Evolutionary conservation across 2,329 filamentous ascomycete genomes (phyloP).

Genomic region (Zymoseptoria ardabiliae): DNA sequence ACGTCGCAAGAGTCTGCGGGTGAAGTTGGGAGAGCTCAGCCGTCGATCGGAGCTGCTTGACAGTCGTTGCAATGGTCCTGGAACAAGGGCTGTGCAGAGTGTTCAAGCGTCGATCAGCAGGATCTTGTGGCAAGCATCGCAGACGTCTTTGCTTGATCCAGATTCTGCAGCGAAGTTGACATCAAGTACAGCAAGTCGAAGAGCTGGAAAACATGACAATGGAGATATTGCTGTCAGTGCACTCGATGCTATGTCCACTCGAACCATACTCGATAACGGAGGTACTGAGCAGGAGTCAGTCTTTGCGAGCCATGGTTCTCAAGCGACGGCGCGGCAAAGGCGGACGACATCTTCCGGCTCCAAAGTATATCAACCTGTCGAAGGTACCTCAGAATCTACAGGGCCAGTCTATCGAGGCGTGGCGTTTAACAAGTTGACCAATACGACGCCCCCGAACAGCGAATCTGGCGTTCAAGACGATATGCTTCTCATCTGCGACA

Average conservation of each 20-base stretch:
- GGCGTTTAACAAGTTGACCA: background rate
- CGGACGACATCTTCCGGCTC: background rate
- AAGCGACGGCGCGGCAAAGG: background rate
- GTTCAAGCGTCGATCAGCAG: background rate
- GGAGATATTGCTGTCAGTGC: background rate
- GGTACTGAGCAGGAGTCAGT: background rate
- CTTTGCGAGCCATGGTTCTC: background rate
- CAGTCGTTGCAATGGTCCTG: background rate
- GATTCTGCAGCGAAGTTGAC: background rate
- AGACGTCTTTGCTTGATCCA: background rate
- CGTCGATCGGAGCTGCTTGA: background rate
- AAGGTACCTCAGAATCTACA: background rate
- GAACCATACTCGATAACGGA: background rate
- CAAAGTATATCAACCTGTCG: background rate
- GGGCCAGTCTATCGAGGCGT: background rate
- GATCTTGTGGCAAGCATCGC: conserved; percentile 4
- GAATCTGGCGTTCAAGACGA: conserved; percentile 1
- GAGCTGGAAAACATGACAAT: background rate
- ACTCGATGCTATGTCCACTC: background rate
- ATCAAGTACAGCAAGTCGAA: background rate
- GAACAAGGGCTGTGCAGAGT: background rate
- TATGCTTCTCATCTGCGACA: conserved; percentile 4
- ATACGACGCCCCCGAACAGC: background rate
- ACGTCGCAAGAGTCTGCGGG: conserved; percentile 1
- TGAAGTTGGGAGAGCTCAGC: conserved; percentile 12